Evolutionary conservation across 768 basidiomycete genomes (phyloP).

Genomic region (Lactarius trivialis): DNA sequence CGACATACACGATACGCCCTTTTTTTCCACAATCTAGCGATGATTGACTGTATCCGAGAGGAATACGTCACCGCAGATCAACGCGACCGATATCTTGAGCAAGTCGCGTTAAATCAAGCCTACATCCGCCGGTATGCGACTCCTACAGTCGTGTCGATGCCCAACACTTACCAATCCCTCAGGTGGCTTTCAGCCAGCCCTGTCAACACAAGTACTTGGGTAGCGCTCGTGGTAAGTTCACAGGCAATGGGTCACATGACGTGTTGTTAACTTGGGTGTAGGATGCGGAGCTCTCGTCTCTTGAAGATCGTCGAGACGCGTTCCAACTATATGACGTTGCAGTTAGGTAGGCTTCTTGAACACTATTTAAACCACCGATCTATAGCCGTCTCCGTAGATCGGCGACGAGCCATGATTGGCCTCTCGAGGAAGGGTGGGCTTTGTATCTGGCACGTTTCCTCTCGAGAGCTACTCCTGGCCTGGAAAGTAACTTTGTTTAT

Average conservation of each 20-base stretch:
- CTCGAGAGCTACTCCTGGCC: slow-evolving; percentile 1
- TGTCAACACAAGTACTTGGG: slow-evolving; percentile 62
- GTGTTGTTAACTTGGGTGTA: slow-evolving; percentile 25
- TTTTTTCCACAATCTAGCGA: slow-evolving; percentile 64
- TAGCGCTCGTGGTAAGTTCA: slow-evolving; percentile 53
- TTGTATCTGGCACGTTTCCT: slow-evolving; percentile 46
- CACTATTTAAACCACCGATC: background rate
- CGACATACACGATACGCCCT: slow-evolving; percentile 60
- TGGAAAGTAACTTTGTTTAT: slow-evolving; percentile 2
- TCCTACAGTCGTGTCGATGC: background rate
- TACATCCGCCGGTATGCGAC: slow-evolving; percentile 49
- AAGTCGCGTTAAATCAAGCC: slow-evolving; percentile 53
- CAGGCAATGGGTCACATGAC: background rate
- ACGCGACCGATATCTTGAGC: slow-evolving; percentile 42
- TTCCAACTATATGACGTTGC: slow-evolving; percentile 65
- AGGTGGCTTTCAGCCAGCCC: slow-evolving; percentile 70
- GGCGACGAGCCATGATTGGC: slow-evolving; percentile 62
- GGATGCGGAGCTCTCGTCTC: slow-evolving; percentile 66
- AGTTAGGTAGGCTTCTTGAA: slow-evolving; percentile 41
- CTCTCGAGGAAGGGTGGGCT: slow-evolving; percentile 65
- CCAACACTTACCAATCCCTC: background rate
- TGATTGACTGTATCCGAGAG: slow-evolving; percentile 53
- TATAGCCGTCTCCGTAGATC: slow-evolving; percentile 34
- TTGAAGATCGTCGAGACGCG: slow-evolving; percentile 49
- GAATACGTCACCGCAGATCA: slow-evolving; percentile 34